Evolutionary conservation across 2,329 filamentous ascomycete species (phyloP).

Genomic region (Pseudogymnoascus sp.): DNA sequence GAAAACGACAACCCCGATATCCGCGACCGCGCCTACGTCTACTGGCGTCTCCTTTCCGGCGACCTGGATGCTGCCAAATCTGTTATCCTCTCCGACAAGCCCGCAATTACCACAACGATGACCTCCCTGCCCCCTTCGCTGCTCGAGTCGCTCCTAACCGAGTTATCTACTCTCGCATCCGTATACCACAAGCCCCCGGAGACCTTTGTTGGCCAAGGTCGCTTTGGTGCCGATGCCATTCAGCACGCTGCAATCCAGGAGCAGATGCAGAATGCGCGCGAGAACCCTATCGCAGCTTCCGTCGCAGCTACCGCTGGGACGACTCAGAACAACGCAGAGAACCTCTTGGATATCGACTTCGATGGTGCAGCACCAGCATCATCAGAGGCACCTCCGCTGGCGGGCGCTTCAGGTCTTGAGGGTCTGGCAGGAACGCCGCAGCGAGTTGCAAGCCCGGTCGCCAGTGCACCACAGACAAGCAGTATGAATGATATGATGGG

Average conservation of each 20-base stretch:
- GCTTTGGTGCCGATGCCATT: slow-evolving; percentile 88
- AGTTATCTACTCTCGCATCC: slow-evolving; percentile 89
- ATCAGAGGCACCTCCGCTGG: slow-evolving; percentile 55
- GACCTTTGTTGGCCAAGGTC: slow-evolving; percentile 94
- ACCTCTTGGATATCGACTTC: slow-evolving; percentile 91
- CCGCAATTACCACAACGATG: slow-evolving; percentile 90
- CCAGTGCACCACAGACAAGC: slow-evolving; percentile 33
- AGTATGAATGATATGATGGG: slow-evolving; percentile 79
- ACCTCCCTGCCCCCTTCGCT: slow-evolving; percentile 75
- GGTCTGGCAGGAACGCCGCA: slow-evolving; percentile 58
- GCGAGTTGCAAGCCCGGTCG: slow-evolving; percentile 55
- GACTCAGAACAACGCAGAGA: slow-evolving; percentile 76
- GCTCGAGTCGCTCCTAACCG: slow-evolving; percentile 80
- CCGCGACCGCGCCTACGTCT: slow-evolving; percentile 92
- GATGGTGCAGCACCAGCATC: slow-evolving; percentile 91
- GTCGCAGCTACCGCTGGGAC: slow-evolving; percentile 58
- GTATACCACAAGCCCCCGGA: slow-evolving; percentile 98
- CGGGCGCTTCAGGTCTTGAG: slow-evolving; percentile 42
- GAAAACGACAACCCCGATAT: slow-evolving; percentile 98
- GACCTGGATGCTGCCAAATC: slow-evolving; percentile 88
- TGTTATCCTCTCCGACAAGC: slow-evolving; percentile 88
- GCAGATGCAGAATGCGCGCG: slow-evolving; percentile 81
- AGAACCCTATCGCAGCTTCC: slow-evolving; percentile 88
- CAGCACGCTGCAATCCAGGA: slow-evolving; percentile 95
- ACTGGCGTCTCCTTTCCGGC: slow-evolving; percentile 92